Evolutionary conservation across 192 early-diverging fungal species (phyloP).

Genomic region (Coemansia sp.): DNA sequence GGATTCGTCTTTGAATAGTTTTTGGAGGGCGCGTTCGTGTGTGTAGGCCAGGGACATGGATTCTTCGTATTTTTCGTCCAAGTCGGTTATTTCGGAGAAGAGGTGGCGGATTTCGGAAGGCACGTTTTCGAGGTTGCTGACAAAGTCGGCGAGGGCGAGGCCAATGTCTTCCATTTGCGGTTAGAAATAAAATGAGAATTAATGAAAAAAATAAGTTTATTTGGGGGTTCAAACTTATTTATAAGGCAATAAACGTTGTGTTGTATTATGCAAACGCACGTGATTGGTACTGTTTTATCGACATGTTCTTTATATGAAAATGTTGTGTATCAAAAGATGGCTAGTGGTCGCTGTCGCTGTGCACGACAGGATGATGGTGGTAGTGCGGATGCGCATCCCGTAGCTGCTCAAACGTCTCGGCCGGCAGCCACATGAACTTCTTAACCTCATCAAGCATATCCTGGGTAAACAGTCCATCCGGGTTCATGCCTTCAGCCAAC

Average conservation of each 20-base stretch:
- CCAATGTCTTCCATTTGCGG: slow-evolving; percentile 49
- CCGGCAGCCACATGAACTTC: slow-evolving; percentile 23
- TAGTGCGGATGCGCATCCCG: slow-evolving; percentile 12
- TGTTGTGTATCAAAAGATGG: too few species aligned
- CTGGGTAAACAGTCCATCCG: slow-evolving; percentile 12
- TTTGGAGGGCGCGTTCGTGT: slow-evolving; percentile 31
- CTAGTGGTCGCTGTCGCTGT: slow-evolving; percentile 2
- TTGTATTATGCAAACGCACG: too few species aligned
- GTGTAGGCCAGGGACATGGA: slow-evolving; percentile 21
- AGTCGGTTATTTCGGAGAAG: slow-evolving; percentile 46
- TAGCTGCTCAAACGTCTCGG: slow-evolving; percentile 28
- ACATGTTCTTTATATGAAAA: too few species aligned
- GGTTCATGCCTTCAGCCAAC: neutral
- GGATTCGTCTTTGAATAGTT: slow-evolving; percentile 20
- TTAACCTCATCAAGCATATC: slow-evolving; percentile 11
- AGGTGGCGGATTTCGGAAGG: slow-evolving; percentile 50
- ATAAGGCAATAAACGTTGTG: too few species aligned
- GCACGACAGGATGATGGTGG: slow-evolving; percentile 16
- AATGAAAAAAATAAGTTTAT: too few species aligned
- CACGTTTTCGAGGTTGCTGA: slow-evolving; percentile 52
- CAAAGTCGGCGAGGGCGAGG: slow-evolving; percentile 50
- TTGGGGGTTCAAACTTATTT: too few species aligned
- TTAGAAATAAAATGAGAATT: too few species aligned
- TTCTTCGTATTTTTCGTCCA: slow-evolving; percentile 50
- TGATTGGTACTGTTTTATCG: too few species aligned